Evolutionary conservation across 2,329 filamentous ascomycete species (phyloP), one percentile per base, ranked within the genome.

Genomic region (Eurotiales sp.): DNA sequence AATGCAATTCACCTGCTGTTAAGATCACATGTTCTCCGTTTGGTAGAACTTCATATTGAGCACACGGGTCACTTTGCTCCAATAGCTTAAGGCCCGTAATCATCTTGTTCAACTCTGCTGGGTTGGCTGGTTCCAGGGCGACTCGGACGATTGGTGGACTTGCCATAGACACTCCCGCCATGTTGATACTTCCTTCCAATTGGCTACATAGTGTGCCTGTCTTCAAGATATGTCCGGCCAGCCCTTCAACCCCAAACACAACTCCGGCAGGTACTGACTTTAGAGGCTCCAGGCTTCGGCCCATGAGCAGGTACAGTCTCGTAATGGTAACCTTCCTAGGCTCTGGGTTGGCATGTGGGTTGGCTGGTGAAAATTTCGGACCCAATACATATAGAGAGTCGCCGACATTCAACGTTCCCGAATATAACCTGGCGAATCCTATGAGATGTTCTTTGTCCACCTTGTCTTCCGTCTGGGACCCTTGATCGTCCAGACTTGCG

Each of bases 271-370:
- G 92, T 0, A 97, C 92, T 0, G 86, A 87, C 14, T 83, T 80
- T 0, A 99, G 80, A 1, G 86, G 80, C 64, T 97, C 92, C 4
- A 99, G 76, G 53, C 87, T 87, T 53, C 92, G 82, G 25, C 93
- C 93, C 93, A 99, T 99, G 49, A 99, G 83, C 66, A 99, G 85
- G 69, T 99, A 99, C 2, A 99, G 77, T 2, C 88, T 88, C 14
- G 85, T 91, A 46, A 99, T 84, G 0, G 83, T 92, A 32, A 95
- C 85, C 64, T 91, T 90, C 58, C 87, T 81, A 0, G 91, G 90
- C 56, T 85, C 81, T 0, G 90, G 88, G 14, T 77, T 74, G 14
- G 82, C 81, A 56, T 89, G 79, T 1, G 89, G 87, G 45, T 85
- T 78, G 2, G 86, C 86, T 0, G 93, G 91, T 1, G 88, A 88